Evolutionary conservation across 1,284 basidiomycete genomes (phyloP).

Genomic region (Cryptococcus wingfieldii): DNA sequence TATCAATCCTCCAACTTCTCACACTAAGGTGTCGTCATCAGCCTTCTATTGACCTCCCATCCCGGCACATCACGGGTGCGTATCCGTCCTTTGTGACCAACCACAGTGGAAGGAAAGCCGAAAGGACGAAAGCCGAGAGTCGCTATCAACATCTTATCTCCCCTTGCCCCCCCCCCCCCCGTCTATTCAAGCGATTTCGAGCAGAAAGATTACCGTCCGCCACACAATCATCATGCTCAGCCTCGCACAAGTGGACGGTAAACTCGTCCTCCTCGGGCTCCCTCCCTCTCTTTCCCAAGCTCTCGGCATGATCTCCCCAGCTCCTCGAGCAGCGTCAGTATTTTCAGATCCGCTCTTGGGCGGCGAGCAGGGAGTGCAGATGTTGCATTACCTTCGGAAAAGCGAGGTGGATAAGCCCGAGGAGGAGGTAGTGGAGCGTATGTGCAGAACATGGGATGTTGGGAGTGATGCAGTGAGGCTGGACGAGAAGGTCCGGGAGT

Average conservation of each 20-base stretch:
- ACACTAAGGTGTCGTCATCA: too few relatives aligned
- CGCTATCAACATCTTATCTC: too few relatives aligned
- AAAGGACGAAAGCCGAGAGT: too few relatives aligned
- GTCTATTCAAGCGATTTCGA: too few relatives aligned
- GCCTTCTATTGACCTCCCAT: too few relatives aligned
- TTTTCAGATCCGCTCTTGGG: not conserved
- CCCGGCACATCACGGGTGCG: too few relatives aligned
- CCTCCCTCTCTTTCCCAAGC: not conserved
- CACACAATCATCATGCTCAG: not conserved
- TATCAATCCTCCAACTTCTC: too few relatives aligned
- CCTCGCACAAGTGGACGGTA: not conserved
- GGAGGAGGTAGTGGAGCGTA: not conserved
- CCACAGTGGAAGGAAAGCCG: too few relatives aligned
- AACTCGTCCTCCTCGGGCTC: not conserved
- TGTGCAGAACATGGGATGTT: constrained; percentile 1
- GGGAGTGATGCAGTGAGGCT: not conserved
- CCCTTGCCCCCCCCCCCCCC: too few relatives aligned
- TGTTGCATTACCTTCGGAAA: not conserved
- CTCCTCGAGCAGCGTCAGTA: not conserved
- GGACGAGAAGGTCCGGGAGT: not conserved
- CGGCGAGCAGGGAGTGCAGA: not conserved
- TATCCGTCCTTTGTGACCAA: too few relatives aligned
- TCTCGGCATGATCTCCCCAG: not conserved
- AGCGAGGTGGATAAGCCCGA: not conserved
- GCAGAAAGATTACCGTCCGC: not conserved